phyloP scores from a whole-genome alignment of 108 stramenopile genomes.

The Fragilaria radians region DNA sequence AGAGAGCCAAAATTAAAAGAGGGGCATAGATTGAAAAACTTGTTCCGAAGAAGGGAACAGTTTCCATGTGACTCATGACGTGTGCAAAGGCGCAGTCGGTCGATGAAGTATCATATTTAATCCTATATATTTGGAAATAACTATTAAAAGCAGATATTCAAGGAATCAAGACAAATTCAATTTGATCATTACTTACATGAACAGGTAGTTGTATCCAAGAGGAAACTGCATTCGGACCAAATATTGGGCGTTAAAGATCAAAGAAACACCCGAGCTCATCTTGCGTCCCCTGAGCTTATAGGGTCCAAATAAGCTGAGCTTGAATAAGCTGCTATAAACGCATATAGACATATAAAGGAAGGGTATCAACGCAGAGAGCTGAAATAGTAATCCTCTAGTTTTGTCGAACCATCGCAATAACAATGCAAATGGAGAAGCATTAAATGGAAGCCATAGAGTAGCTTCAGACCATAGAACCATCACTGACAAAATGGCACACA shows the following conservation, averaged over 20 bases:
- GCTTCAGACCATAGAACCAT: conserved; percentile 63
- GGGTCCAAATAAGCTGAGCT: conserved; percentile 45
- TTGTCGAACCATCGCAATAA: conserved; percentile 22
- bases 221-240: conserved; percentile 65
- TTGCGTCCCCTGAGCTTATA: conserved; percentile 34
- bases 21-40: conserved; percentile 51
- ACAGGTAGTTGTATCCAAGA: conserved; percentile 60
- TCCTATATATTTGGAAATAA: conserved; percentile 12
- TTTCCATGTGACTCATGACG: conserved; percentile 46
- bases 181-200: conserved; percentile 24
- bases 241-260: conserved; percentile 80
- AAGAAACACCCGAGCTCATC: conserved; percentile 43
- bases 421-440: conserved; percentile 49
- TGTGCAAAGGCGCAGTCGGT: conserved; percentile 35
- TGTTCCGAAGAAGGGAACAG: conserved; percentile 55
- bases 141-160: too few relatives aligned
- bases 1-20: conserved; percentile 40
- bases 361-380: conserved; percentile 40
- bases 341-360: conserved; percentile 55
- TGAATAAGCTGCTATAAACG: conserved; percentile 38
- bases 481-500: conserved; percentile 36
- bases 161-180: too few relatives aligned
- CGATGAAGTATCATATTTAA: conserved; percentile 39
- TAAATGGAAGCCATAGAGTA: conserved; percentile 30
- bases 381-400: conserved; percentile 26